These are phyloP conservation scores for Tylopilus intermedius DNA, from an alignment of 768 basidiomycete species.

Conservation along the genomic window DNA sequence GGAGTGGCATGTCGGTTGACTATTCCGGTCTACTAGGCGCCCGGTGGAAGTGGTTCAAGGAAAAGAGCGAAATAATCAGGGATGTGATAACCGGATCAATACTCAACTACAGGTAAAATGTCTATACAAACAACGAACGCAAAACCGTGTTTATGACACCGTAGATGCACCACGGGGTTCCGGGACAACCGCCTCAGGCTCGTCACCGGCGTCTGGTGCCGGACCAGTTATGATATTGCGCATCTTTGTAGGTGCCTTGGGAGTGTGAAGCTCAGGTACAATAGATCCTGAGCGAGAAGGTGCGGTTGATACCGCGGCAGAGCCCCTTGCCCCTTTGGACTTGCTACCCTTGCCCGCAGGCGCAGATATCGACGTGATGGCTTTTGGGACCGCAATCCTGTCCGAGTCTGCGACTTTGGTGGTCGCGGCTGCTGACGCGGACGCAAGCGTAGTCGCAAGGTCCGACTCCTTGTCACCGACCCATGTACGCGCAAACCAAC, in stretches of 20 bases:
- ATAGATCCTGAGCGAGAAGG: constrained; percentile 57
- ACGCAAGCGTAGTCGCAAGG: constrained; percentile 39
- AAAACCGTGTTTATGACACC: constrained; percentile 14
- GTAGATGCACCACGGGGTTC: constrained; percentile 18
- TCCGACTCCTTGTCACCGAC: constrained; percentile 80
- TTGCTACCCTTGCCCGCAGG: constrained; percentile 41
- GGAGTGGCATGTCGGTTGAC: constrained; percentile 3
- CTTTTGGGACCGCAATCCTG: constrained; percentile 32
- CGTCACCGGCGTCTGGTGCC: constrained; percentile 45
- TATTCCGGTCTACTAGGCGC: not conserved
- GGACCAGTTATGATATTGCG: constrained; percentile 53
- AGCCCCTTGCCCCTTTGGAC: constrained; percentile 33
- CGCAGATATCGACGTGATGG: constrained; percentile 44
- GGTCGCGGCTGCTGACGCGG: constrained; percentile 22
- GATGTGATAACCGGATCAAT: constrained; percentile 3
- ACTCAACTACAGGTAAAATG: not conserved
- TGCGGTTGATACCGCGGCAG: constrained; percentile 44
- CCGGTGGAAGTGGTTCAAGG: not conserved
- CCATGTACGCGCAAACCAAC: constrained; percentile 78
- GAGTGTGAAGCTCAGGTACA: constrained; percentile 40
- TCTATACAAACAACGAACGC: constrained; percentile 4
- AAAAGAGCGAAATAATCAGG: constrained; percentile 5
- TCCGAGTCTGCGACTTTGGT: constrained; percentile 28
- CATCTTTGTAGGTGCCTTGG: constrained; percentile 62
- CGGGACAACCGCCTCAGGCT: constrained; percentile 36